Evolutionary conservation across 2,329 filamentous ascomycete genomes (phyloP), one percentile per base, ranked within the genome.

Genomic region (Dryadomyces quercus-mongolicae): DNA sequence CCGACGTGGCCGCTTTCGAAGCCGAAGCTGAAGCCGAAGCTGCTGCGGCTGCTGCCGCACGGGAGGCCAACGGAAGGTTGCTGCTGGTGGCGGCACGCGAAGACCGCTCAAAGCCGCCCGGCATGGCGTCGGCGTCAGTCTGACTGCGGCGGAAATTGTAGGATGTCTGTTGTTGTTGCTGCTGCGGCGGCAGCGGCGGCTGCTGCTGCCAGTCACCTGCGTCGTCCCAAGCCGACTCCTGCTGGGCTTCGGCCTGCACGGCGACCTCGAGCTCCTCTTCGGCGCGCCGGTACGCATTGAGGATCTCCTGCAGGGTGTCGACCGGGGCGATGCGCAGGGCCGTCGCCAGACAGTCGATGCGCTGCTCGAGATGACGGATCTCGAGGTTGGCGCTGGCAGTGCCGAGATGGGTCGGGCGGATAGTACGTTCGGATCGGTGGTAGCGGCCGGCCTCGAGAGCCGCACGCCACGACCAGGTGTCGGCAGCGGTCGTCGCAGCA

Each of bases 381-480:
- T 82, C 73, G 25, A 74, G 69, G 66, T 83, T 77, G 60, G 77
- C 75, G 62, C 73, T 81, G 16, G 77, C 72, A 36, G 80, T 81
- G 47, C 81, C 76, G 21, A 83, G 68, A 62, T 83, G 80, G 2
- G 78, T 82, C 5, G 80, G 79, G 25, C 72, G 74, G 21, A 75
- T 61, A 0, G 80, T 82, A 38, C 68, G 68, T 16, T 70, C 63
- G 13, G 75, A 81, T 18, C 78, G 77, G 38, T 81, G 76, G 66
- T 90, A 87, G 57, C 86, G 84, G 16, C 88, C 88, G n/a, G 87
- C 85, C 60, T 85, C 78, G 46, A 92, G 74, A 4, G 88, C 87
- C 7, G 87, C 87, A 56, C 81, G 82, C 88, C 88, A 93, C 1
- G 86, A 85, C 67, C 85, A 84, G 55, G 86, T 77, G 60, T 89